Evolutionary conservation across 345 rosid genomes (phyloP), one percentile per base, ranked within the genome.

Genomic region (Lumnitzera racemosa): DNA sequence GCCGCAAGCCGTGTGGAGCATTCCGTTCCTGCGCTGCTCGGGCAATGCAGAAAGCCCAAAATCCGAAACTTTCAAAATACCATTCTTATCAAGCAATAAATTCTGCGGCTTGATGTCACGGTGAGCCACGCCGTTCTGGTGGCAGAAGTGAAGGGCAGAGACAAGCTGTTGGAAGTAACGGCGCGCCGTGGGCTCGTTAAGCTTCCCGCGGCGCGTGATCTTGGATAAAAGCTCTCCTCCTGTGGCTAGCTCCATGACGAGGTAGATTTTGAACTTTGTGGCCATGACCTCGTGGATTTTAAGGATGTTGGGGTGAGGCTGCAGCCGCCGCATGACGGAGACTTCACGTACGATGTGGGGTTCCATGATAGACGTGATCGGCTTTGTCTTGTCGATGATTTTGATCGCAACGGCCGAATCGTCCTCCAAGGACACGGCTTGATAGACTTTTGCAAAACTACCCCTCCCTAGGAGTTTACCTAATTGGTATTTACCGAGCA

Each of bases 81-180:
- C 81, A 48, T 61, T 65, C 2, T 41, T 55, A 55, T 76, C 81
- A 11, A 79, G 74, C 59, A 79, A 73, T 1, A 76, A 70, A 58
- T 76, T 79, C 29, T 79, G 80, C 2, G 80, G 80, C 80, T 79
- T 76, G 15, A 79, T 4, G 47, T 79, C 83, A n/a, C 80, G 78
- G 66, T 79, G 83, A 24, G 76, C 69, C 58, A 79, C 70, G 25
- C 80, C 83, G 61, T 61, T 73, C 48, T 63, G 70, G 66, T 73
- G 83, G 65, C 83, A 79, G 70, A 73, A 76, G n/a, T 56, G 71
- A 50, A 79, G 69, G 24, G 80, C 78, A 13, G 76, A 66, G 15
- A 73, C 76, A 31, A 79, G 78, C 64, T 79, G 74, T 61, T 73
- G 83, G 69, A 79, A 70, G 62, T 65, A 73, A 2, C 72, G 57